Conservation (phyloP, 306 rosid species). For the Glycine latifolia region DNA sequence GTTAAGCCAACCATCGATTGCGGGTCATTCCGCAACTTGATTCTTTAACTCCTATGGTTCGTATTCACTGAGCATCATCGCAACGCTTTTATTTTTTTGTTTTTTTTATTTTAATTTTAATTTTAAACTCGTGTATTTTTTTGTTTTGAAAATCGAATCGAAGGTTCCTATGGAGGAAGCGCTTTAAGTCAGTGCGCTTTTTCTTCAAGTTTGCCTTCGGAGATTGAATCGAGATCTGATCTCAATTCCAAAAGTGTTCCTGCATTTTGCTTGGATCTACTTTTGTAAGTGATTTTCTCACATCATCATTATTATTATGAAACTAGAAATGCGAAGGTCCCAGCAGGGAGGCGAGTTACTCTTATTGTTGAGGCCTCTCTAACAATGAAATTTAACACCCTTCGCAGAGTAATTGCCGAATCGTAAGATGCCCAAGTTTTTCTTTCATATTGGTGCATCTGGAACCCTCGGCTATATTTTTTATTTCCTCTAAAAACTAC, state of each 20-base stretch:
- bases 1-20: constrained; percentile 54
- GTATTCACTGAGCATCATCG: constrained; percentile 95
- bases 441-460: constrained; percentile 46
- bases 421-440: constrained; percentile 69
- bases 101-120: too few species aligned
- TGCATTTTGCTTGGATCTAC: constrained; percentile 43
- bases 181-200: constrained; percentile 69
- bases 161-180: constrained; percentile 93
- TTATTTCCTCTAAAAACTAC: too few species aligned
- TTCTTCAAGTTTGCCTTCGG: constrained; percentile 96
- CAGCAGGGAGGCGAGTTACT: constrained; percentile 78
- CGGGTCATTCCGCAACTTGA: constrained; percentile 67
- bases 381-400: constrained; percentile 54
- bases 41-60: constrained; percentile 64
- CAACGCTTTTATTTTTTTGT: neutral
- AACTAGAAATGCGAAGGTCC: constrained; percentile 67
- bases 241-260: constrained; percentile 31
- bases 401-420: constrained; percentile 78
- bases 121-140: too few species aligned
- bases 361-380: constrained; percentile 76
- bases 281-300: constrained; percentile 50
- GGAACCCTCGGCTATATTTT: constrained; percentile 53
- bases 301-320: constrained; percentile 14
- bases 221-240: constrained; percentile 58
- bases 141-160: constrained; percentile 34